A percentile compares a stretch with the other conserved stretches of the same genome.
These are phyloP conservation scores for Colletotrichum brevisporum DNA, from an alignment of 2,329 filamentous ascomycete genomes.

Conservation along the genomic window DNA sequence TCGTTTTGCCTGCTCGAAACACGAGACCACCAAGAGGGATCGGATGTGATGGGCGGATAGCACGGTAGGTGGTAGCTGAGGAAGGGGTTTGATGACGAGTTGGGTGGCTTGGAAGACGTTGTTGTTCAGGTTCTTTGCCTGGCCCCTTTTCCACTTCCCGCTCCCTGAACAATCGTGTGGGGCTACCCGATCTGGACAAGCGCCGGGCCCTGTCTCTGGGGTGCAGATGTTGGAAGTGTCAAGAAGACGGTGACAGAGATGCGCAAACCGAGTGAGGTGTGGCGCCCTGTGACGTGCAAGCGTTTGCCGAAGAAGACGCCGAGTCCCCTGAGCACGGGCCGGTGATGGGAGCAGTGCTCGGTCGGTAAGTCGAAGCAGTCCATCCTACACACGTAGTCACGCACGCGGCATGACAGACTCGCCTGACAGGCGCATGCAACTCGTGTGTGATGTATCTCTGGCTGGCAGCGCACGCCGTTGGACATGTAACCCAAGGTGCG, in stretches of 20 bases:
- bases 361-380: slow-evolving; percentile 11
- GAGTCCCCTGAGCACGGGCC: slow-evolving; percentile 19
- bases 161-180: slow-evolving; percentile 20
- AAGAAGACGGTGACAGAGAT: slow-evolving; percentile 10
- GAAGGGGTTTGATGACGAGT: slow-evolving; percentile 15
- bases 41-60: slow-evolving; percentile 16
- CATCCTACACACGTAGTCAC: background rate
- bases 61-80: background rate
- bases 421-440: background rate
- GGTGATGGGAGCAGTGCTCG: slow-evolving; percentile 5
- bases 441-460: background rate
- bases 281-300: slow-evolving; percentile 17
- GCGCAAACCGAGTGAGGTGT: slow-evolving; percentile 5
- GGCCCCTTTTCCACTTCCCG: slow-evolving; percentile 31
- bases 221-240: slow-evolving; percentile 13
- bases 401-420: background rate
- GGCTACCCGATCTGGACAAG: slow-evolving; percentile 30
- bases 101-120: slow-evolving; percentile 32
- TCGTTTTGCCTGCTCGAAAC: slow-evolving; percentile 20
- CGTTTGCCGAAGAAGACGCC: slow-evolving; percentile 17
- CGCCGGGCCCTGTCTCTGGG: slow-evolving; percentile 18
- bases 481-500: slow-evolving; percentile 4
- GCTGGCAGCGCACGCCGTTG: background rate
- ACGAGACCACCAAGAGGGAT: background rate
- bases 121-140: slow-evolving; percentile 11